Percentiles rank a stretch among this genome's conserved stretches.
These are phyloP conservation scores for Acanthamoeba royreba DNA, from an alignment of 208 protist genomes.

Conservation along the genomic window DNA sequence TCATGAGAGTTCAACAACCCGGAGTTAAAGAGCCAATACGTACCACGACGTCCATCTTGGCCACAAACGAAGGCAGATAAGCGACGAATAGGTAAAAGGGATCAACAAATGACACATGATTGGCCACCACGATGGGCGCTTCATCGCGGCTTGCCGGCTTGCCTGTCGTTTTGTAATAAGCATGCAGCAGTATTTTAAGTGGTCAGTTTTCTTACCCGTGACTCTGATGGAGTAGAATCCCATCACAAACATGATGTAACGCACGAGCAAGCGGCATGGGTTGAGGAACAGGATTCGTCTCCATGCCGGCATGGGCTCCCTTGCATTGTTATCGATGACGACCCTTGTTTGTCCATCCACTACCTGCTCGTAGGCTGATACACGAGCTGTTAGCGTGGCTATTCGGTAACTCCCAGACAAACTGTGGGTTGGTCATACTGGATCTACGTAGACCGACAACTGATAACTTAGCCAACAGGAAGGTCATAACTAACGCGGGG, in stretches of 20 bases:
- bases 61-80: background rate
- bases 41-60: background rate
- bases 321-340: background rate
- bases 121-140: background rate
- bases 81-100: slow-evolving; percentile 8
- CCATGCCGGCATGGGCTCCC: background rate
- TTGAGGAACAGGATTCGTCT: background rate
- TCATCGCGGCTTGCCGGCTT: background rate
- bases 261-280: background rate
- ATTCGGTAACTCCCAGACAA: too few relatives aligned
- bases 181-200: background rate
- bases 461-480: background rate
- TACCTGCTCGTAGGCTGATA: background rate
- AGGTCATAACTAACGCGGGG: background rate
- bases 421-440: background rate
- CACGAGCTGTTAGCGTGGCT: background rate
- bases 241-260: background rate
- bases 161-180: background rate
- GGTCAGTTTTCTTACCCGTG: background rate
- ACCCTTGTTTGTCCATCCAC: background rate
- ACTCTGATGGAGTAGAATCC: background rate
- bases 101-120: slow-evolving; percentile 1
- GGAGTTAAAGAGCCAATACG: background rate
- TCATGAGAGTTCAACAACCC: background rate
- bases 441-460: background rate